A percentile compares a stretch with the other conserved stretches of the same genome.
These are phyloP conservation scores for Candida sakaeoensis DNA, from an alignment of 805 yeast genomes.

Conservation along the genomic window DNA sequence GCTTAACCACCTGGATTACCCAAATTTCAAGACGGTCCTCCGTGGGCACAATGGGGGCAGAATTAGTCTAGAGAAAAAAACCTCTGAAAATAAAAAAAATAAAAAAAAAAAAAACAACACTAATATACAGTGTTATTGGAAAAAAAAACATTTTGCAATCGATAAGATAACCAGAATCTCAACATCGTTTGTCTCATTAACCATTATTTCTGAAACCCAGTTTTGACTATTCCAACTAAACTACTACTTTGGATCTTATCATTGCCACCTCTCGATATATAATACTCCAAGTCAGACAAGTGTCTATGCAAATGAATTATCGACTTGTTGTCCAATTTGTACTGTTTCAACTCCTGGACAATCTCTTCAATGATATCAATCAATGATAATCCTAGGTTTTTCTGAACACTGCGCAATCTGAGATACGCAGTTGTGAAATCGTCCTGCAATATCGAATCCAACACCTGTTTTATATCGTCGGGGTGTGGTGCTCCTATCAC, in stretches of 20 bases:
- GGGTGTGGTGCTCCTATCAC: slow-evolving; percentile 97
- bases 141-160: too few species aligned
- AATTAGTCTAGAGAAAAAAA: too few species aligned
- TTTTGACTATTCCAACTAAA: slow-evolving; percentile 79
- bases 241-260: slow-evolving; percentile 90
- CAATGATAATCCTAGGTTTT: slow-evolving; percentile 79
- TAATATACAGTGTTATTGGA: too few species aligned
- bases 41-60: too few species aligned
- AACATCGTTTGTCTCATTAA: background rate
- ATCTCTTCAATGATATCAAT: slow-evolving; percentile 81
- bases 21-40: too few species aligned
- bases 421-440: slow-evolving; percentile 80
- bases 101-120: too few species aligned
- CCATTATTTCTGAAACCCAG: slow-evolving; percentile 44
- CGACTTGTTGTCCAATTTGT: slow-evolving; percentile 60
- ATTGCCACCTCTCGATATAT: slow-evolving; percentile 87
- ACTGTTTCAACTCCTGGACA: slow-evolving; percentile 62
- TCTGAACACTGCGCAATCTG: slow-evolving; percentile 64
- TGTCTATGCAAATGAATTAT: slow-evolving; percentile 65
- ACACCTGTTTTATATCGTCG: slow-evolving; percentile 67
- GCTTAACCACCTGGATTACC: too few species aligned
- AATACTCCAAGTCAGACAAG: slow-evolving; percentile 84
- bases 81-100: too few species aligned
- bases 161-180: too few species aligned
- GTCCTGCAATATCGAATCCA: slow-evolving; percentile 76